Percentiles rank a stretch among this genome's conserved stretches.
Evolutionary conservation across 306 rosid genomes (phyloP).

Genomic region (Fagus sylvatica): DNA sequence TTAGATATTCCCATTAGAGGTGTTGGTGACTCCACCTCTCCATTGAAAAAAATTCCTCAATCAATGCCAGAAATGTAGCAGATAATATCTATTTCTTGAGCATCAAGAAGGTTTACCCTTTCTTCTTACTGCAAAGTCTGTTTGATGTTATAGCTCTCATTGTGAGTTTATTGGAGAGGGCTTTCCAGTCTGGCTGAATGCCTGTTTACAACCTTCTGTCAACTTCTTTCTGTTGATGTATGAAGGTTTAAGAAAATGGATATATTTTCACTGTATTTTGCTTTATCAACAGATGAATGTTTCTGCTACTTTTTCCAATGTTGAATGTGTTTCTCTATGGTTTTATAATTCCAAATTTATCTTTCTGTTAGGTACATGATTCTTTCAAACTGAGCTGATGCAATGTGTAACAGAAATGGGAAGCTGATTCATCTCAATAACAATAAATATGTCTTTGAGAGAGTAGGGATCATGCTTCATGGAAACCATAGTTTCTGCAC

Average conservation of each 20-base stretch:
- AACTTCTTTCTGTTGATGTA: no score
- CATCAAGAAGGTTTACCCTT: not conserved
- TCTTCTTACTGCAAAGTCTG: not conserved
- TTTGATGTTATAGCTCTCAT: not conserved
- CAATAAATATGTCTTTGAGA: conserved; percentile 51
- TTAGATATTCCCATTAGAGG: no score
- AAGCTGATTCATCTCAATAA: conserved; percentile 27
- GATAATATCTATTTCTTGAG: no score
- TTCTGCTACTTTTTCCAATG: not conserved
- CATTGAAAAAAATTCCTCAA: no score
- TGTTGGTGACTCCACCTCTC: no score
- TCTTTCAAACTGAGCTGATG: conserved; percentile 49
- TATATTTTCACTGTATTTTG: not conserved
- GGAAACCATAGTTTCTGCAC: conserved; percentile 77
- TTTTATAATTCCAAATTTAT: conserved; percentile 20
- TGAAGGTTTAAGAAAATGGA: not conserved
- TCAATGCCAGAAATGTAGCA: no score
- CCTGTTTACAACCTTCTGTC: not conserved
- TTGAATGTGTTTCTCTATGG: conserved; percentile 15
- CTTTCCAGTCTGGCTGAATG: not conserved
- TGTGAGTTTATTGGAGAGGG: not conserved
- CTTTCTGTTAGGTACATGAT: conserved; percentile 58
- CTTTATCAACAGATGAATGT: not conserved
- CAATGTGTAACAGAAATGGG: conserved; percentile 39
- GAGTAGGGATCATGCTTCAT: conserved; percentile 78